phyloP scores from a whole-genome alignment of 345 rosid genomes.

The Mangifera indica region DNA sequence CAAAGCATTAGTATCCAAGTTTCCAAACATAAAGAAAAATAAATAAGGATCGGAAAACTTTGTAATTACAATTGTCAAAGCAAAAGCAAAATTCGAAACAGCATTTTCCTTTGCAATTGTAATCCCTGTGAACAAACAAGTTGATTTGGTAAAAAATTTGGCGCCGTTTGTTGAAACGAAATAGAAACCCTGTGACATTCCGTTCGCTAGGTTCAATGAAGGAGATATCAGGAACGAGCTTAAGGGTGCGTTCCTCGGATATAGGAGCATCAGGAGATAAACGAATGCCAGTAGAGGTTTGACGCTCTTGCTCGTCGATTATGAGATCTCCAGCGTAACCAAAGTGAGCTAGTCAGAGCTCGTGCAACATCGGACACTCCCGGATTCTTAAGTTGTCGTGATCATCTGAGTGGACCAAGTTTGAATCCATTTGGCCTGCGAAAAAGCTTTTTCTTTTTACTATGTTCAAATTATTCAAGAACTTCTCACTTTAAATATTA shows the following conservation, averaged over 20 bases:
- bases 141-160: not conserved
- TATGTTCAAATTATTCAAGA: too few species aligned
- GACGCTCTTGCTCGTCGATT: constrained; percentile 81
- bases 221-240: constrained; percentile 89
- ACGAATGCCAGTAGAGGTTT: constrained; percentile 49
- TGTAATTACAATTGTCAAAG: not conserved
- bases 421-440: not conserved
- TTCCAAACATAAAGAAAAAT: too few species aligned
- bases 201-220: constrained; percentile 83
- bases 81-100: not conserved
- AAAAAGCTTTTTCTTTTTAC: not conserved
- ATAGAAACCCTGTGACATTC: constrained; percentile 31
- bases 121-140: too few species aligned
- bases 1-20: not conserved
- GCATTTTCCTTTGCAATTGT: not conserved
- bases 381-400: not conserved
- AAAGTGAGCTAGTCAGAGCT: constrained; percentile 74
- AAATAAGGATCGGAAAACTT: not conserved
- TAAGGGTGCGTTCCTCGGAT: constrained; percentile 67
- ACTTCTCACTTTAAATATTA: too few species aligned
- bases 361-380: constrained; percentile 65
- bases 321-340: constrained; percentile 96
- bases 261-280: constrained; percentile 59
- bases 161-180: not conserved
- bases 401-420: not conserved